phyloP scores from a whole-genome alignment of 345 rosid genomes.

The Moricandia arvensis region DNA sequence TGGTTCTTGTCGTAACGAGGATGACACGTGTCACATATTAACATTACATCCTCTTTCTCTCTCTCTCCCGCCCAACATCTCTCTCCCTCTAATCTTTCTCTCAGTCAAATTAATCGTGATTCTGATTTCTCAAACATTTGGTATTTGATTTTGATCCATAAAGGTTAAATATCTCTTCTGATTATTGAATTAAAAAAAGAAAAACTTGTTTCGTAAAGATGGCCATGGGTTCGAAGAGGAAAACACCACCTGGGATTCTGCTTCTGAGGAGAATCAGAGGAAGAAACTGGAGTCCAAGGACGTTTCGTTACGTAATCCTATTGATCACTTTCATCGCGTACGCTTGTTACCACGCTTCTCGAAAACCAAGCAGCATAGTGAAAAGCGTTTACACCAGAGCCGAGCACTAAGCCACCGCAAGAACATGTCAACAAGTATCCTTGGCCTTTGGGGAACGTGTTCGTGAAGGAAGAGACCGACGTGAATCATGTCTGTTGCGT shows the following conservation, averaged over 20 bases:
- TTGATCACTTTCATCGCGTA: slow-evolving; percentile 84
- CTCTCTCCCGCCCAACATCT: neutral
- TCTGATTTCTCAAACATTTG: slow-evolving; percentile 13
- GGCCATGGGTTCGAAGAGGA: slow-evolving; percentile 46
- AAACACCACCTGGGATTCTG: slow-evolving; percentile 73
- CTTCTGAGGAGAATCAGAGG: slow-evolving; percentile 56
- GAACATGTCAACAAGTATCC: slow-evolving; percentile 25
- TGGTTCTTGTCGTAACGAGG: slow-evolving; percentile 20
- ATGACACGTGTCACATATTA: slow-evolving; percentile 33
- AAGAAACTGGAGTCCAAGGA: slow-evolving; percentile 58
- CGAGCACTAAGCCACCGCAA: slow-evolving; percentile 33
- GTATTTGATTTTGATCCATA: slow-evolving; percentile 6
- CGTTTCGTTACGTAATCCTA: slow-evolving; percentile 63
- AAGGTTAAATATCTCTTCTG: neutral
- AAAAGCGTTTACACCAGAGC: slow-evolving; percentile 80
- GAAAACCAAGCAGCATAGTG: slow-evolving; percentile 90
- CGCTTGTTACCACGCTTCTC: slow-evolving; percentile 88
- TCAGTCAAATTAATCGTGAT: slow-evolving; percentile 20
- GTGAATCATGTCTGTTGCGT: neutral
- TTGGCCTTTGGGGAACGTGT: slow-evolving; percentile 80
- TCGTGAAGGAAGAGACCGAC: slow-evolving; percentile 39
- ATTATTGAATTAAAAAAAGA: neutral
- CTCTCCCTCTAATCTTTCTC: neutral
- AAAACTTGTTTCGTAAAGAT: slow-evolving; percentile 22
- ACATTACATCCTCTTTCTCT: slow-evolving; percentile 25